Evolutionary conservation across 2,329 filamentous ascomycete species (phyloP).

Genomic region (Sporothrix luriei): DNA sequence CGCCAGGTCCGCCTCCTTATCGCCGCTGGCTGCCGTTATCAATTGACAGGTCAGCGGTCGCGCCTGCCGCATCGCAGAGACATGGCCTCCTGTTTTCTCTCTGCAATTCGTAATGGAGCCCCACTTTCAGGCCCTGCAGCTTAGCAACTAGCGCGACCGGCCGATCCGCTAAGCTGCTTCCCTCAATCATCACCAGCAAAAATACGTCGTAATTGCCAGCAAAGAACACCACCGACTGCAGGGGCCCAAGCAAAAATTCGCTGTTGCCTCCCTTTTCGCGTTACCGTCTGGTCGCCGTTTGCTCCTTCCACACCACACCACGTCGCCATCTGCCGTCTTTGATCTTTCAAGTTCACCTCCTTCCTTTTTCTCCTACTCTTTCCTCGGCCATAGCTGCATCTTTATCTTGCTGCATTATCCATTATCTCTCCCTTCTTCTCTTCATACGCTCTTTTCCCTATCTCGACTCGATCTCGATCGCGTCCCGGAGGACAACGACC

Average conservation of each 20-base stretch:
- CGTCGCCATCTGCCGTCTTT: not conserved
- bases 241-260: conserved; percentile 26
- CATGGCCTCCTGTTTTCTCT: conserved; percentile 18
- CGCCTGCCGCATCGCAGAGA: conserved; percentile 8
- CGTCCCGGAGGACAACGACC: conserved; percentile 7
- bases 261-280: conserved; percentile 5
- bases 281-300: conserved; percentile 3
- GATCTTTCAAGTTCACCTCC: conserved; percentile 1
- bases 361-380: not conserved
- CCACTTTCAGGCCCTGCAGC: conserved; percentile 30
- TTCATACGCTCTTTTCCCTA: conserved; percentile 12
- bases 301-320: conserved; percentile 9
- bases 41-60: conserved; percentile 6
- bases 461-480: conserved; percentile 22
- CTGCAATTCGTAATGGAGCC: conserved; percentile 5
- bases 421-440: not conserved
- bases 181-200: conserved; percentile 30
- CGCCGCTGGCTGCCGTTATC: conserved; percentile 3
- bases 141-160: conserved; percentile 33
- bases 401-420: conserved; percentile 27
- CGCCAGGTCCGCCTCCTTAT: not conserved
- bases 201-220: not conserved
- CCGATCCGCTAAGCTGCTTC: conserved; percentile 30
- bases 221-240: conserved; percentile 6
- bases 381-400: conserved; percentile 11